phyloP scores from a whole-genome alignment of 1,284 basidiomycete species.

The Cystobasidium sp. region DNA sequence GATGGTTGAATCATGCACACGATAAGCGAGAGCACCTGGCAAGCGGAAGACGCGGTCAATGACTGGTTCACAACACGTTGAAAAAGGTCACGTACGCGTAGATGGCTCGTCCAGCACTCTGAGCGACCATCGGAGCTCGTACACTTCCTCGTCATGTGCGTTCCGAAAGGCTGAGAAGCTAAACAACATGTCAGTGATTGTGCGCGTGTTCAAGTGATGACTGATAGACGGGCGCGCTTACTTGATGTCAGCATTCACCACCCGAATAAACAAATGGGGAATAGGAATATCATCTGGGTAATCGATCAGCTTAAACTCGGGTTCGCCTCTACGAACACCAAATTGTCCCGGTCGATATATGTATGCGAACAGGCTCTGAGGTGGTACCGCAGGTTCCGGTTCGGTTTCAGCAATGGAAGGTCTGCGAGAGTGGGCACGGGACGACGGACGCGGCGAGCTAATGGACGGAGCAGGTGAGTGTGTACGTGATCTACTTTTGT shows the following conservation, averaged over 20 bases:
- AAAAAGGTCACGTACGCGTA: slow-evolving; percentile 16
- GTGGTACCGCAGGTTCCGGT: background rate
- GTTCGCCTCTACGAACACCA: slow-evolving; percentile 12
- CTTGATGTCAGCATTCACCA: slow-evolving; percentile 39
- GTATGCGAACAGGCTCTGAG: slow-evolving; percentile 25
- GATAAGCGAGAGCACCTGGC: slow-evolving; percentile 32
- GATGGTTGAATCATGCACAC: slow-evolving; percentile 41
- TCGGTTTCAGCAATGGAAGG: background rate
- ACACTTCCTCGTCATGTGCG: slow-evolving; percentile 11
- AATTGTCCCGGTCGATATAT: slow-evolving; percentile 19
- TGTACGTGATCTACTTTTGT: background rate
- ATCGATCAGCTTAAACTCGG: slow-evolving; percentile 26
- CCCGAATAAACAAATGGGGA: slow-evolving; percentile 34
- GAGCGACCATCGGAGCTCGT: slow-evolving; percentile 32
- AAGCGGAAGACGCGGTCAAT: background rate
- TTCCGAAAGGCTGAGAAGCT: slow-evolving; percentile 42
- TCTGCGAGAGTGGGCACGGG: slow-evolving; percentile 19
- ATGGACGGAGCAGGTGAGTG: slow-evolving; percentile 3
- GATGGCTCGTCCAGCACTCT: slow-evolving; percentile 38
- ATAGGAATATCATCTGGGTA: slow-evolving; percentile 38
- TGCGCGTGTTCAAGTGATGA: background rate
- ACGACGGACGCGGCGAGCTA: background rate
- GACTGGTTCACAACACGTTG: background rate
- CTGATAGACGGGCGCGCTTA: background rate
- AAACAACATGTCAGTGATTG: background rate